phyloP scores from a whole-genome alignment of 805 yeast species.

The Kregervanrija delftensis region DNA sequence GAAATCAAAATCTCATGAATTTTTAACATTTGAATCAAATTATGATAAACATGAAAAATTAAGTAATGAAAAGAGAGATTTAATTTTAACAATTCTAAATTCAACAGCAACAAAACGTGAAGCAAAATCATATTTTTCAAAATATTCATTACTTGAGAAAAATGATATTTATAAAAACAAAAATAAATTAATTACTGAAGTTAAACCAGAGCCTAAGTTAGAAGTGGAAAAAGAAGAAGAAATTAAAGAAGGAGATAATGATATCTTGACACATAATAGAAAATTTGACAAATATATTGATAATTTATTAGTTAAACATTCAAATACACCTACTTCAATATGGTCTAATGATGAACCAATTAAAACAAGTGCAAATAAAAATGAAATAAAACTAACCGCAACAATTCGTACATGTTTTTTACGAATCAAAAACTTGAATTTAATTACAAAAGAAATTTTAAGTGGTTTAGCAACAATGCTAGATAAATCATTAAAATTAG shows the following conservation, averaged over 20 bases:
- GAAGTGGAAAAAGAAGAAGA: too few species aligned
- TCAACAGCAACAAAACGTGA: constrained; percentile 94
- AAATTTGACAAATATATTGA: constrained; percentile 31
- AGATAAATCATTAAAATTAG: constrained; percentile 44
- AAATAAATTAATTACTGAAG: constrained; percentile 8
- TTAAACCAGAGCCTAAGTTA: not conserved
- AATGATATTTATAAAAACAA: constrained; percentile 25
- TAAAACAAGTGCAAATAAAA: constrained; percentile 2
- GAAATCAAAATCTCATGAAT: too few species aligned
- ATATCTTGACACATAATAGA: constrained; percentile 18
- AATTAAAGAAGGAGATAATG: not conserved
- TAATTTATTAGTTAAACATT: constrained; percentile 17
- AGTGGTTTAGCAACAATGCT: constrained; percentile 51
- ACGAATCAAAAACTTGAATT: constrained; percentile 37
- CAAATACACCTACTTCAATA: constrained; percentile 8
- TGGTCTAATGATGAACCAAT: not conserved
- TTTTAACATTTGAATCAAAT: constrained; percentile 19
- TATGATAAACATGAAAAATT: constrained; percentile 18
- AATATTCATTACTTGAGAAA: constrained; percentile 46
- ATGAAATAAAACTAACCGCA: constrained; percentile 26
- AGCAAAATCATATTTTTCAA: constrained; percentile 70
- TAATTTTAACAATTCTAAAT: constrained; percentile 76
- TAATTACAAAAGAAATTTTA: constrained; percentile 28
- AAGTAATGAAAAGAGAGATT: constrained; percentile 52
- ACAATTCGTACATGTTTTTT: constrained; percentile 51